Evolutionary conservation across 805 yeast species (phyloP).

Genomic region (Ogataea paradorogensis): DNA sequence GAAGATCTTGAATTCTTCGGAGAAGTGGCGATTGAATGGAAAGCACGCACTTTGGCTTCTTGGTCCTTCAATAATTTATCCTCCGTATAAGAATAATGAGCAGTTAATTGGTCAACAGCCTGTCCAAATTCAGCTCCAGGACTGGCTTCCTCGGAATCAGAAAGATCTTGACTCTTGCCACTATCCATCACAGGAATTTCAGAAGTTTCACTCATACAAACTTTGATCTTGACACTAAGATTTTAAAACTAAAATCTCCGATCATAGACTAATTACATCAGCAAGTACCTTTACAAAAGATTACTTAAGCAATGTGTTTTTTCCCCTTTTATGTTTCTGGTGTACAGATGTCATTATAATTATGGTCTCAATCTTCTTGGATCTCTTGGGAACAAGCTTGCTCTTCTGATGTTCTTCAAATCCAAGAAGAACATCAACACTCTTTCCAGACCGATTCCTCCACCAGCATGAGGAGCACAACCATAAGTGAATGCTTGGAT

Average conservation of each 20-base stretch:
- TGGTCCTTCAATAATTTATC: conserved; percentile 62
- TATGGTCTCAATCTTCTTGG: conserved; percentile 90
- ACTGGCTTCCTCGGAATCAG: neutral
- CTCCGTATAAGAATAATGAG: conserved; percentile 64
- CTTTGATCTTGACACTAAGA: neutral
- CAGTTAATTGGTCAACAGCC: conserved; percentile 16
- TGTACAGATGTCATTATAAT: conserved; percentile 5
- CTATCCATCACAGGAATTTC: neutral
- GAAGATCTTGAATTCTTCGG: conserved; percentile 28
- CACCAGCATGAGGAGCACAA: conserved; percentile 99
- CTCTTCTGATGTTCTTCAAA: conserved; percentile 95
- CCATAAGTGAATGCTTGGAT: conserved; percentile 91
- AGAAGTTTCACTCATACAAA: neutral
- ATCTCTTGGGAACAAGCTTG: conserved; percentile 99
- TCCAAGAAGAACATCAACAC: conserved; percentile 98
- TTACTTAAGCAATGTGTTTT: too few relatives aligned
- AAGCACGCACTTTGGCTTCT: conserved; percentile 62
- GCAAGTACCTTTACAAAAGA: neutral
- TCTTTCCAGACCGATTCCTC: conserved; percentile 99
- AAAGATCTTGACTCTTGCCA: neutral
- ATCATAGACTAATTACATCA: too few relatives aligned
- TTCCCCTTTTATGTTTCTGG: too few relatives aligned
- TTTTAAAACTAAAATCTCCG: neutral
- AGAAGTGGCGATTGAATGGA: conserved; percentile 42
- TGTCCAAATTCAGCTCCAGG: neutral